A percentile compares a stretch with the other conserved stretches of the same genome.
Evolutionary conservation across 495 filamentous ascomycete species (phyloP).

Genomic region (Annulohypoxylon nitens): DNA sequence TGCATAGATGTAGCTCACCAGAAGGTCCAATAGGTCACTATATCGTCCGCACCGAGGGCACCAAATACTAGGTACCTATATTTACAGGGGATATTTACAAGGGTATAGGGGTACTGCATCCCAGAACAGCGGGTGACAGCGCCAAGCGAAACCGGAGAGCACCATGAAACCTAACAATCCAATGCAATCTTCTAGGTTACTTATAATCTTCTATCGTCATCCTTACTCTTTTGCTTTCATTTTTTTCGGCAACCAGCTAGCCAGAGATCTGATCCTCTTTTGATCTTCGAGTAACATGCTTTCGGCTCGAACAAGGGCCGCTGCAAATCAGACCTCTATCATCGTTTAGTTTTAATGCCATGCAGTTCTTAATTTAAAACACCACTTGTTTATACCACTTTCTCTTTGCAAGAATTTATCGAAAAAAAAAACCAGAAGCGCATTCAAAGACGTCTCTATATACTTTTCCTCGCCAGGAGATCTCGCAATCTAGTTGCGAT

Average conservation of each 20-base stretch:
- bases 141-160: slow-evolving; percentile 46
- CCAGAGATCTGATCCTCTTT: slow-evolving; percentile 1
- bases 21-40: background rate
- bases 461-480: background rate
- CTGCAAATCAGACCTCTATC: slow-evolving; percentile 27
- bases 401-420: background rate
- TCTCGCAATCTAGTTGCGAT: background rate
- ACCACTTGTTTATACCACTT: background rate
- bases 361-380: background rate
- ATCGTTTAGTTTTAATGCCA: slow-evolving; percentile 14
- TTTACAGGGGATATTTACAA: slow-evolving; percentile 23
- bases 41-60: background rate
- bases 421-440: background rate
- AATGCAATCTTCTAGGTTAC: background rate
- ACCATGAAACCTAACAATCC: slow-evolving; percentile 35
- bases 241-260: background rate
- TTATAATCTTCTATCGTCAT: slow-evolving; percentile 3
- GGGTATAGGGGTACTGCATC: background rate
- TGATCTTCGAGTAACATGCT: slow-evolving; percentile 24
- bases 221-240: background rate
- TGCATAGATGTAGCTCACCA: slow-evolving; percentile 9
- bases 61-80: background rate
- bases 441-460: background rate
- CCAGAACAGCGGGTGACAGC: slow-evolving; percentile 2
- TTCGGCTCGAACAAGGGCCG: slow-evolving; percentile 32